Percentiles rank a stretch among this genome's conserved stretches.
phyloP scores from a whole-genome alignment of 2,329 filamentous ascomycete species.

The Botryotinia narcissicola region DNA sequence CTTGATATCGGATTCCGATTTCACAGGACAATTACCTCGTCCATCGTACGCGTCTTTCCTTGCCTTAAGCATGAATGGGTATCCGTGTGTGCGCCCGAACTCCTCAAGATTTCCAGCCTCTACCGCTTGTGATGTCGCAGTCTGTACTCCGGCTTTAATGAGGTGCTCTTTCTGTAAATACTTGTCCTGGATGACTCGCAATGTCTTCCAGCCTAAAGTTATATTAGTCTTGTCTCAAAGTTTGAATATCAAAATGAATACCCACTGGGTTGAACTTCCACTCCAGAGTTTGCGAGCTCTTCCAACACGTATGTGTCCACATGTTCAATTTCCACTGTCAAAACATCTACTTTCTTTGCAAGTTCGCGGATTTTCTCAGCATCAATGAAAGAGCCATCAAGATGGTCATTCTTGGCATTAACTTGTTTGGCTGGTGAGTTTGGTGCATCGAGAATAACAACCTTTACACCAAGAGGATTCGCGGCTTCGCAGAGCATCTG shows the following conservation, averaged over 20 bases:
- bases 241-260: not conserved
- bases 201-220: slow-evolving; percentile 81
- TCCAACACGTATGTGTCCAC: slow-evolving; percentile 87
- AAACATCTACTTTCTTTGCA: slow-evolving; percentile 71
- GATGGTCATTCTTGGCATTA: slow-evolving; percentile 69
- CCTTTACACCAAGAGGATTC: slow-evolving; percentile 72
- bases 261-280: slow-evolving; percentile 47
- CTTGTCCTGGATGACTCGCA: slow-evolving; percentile 91
- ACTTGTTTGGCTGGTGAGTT: slow-evolving; percentile 83
- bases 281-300: slow-evolving; percentile 67
- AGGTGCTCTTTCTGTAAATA: slow-evolving; percentile 85
- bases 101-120: slow-evolving; percentile 56
- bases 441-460: slow-evolving; percentile 73
- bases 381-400: slow-evolving; percentile 87
- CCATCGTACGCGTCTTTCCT: slow-evolving; percentile 91
- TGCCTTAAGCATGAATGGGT: slow-evolving; percentile 90
- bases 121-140: slow-evolving; percentile 64
- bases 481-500: slow-evolving; percentile 94
- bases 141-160: slow-evolving; percentile 62
- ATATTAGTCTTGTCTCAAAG: slow-evolving; percentile 53
- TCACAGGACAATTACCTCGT: slow-evolving; percentile 69
- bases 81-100: slow-evolving; percentile 65
- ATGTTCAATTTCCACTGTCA: slow-evolving; percentile 95
- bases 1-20: slow-evolving; percentile 56
- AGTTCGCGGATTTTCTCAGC: slow-evolving; percentile 73